These are phyloP conservation scores for Kwoniella sp. DNA, from an alignment of 768 basidiomycete genomes.

Conservation along the genomic window DNA sequence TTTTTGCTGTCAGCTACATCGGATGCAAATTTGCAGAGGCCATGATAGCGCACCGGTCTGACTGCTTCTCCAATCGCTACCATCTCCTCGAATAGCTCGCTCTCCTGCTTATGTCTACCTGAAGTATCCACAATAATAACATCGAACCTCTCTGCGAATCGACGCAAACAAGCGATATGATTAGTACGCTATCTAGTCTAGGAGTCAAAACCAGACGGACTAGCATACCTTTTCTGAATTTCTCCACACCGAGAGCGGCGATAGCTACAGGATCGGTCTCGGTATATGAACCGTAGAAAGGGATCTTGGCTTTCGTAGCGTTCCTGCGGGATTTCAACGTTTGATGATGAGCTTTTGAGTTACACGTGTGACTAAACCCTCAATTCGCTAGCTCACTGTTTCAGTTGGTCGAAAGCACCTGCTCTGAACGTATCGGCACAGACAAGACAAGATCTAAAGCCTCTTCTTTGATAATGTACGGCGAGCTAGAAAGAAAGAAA, in stretches of 20 bases:
- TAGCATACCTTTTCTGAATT: slow-evolving; percentile 77
- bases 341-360: slow-evolving; percentile 1
- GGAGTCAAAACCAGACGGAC: neutral
- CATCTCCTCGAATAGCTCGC: slow-evolving; percentile 97
- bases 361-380: neutral
- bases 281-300: slow-evolving; percentile 98
- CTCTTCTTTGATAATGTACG: slow-evolving; percentile 93
- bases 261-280: slow-evolving; percentile 97
- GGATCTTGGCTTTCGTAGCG: slow-evolving; percentile 96
- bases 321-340: slow-evolving; percentile 58
- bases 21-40: neutral
- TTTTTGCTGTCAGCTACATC: neutral
- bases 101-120: slow-evolving; percentile 94
- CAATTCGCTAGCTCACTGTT: slow-evolving; percentile 62
- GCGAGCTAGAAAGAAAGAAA: slow-evolving; percentile 65
- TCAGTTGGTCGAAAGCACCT: slow-evolving; percentile 97
- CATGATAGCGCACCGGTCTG: slow-evolving; percentile 62
- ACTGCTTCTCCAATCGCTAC: slow-evolving; percentile 92
- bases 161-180: too few species aligned
- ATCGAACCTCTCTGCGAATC: slow-evolving; percentile 75
- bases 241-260: slow-evolving; percentile 88
- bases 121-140: slow-evolving; percentile 99
- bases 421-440: slow-evolving; percentile 99
- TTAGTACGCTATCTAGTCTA: neutral
- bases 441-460: slow-evolving; percentile 94